phyloP scores from a whole-genome alignment of 768 basidiomycete species.

The Inosperma sp. region DNA sequence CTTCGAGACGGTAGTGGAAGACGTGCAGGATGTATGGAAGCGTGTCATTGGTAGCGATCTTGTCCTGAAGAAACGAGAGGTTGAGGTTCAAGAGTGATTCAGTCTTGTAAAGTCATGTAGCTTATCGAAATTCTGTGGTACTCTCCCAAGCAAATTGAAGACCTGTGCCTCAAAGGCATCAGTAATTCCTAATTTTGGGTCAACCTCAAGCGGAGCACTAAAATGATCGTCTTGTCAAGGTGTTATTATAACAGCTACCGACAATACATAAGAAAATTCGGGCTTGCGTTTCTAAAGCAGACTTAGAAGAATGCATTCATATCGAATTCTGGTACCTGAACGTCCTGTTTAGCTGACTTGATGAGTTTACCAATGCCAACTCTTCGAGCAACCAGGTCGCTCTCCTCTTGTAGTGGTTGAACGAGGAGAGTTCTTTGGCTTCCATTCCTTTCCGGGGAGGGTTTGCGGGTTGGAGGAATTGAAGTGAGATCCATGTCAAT shows the following conservation, averaged over 20 bases:
- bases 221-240: too few species aligned
- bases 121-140: too few species aligned
- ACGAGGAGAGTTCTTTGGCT: conserved; percentile 21
- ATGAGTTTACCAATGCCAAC: conserved; percentile 79
- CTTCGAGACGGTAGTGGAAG: conserved; percentile 98
- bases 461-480: conserved; percentile 50
- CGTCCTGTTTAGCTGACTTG: conserved; percentile 87
- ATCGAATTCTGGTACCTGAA: conserved; percentile 82
- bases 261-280: too few species aligned
- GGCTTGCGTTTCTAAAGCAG: not conserved
- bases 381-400: conserved; percentile 59
- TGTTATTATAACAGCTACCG: too few species aligned
- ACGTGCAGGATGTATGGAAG: conserved; percentile 95
- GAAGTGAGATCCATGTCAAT: conserved; percentile 86
- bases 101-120: too few species aligned
- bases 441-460: conserved; percentile 41
- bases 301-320: conserved; percentile 70
- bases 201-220: too few species aligned
- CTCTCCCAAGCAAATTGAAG: too few species aligned
- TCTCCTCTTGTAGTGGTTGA: conserved; percentile 46
- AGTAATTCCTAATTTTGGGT: too few species aligned
- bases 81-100: conserved; percentile 53
- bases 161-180: too few species aligned
- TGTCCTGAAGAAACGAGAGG: conserved; percentile 84
- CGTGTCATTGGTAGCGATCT: conserved; percentile 73